Evolutionary conservation across 176 grass and related monocot species (phyloP).

Genomic region (Oropetium thomaeum): DNA sequence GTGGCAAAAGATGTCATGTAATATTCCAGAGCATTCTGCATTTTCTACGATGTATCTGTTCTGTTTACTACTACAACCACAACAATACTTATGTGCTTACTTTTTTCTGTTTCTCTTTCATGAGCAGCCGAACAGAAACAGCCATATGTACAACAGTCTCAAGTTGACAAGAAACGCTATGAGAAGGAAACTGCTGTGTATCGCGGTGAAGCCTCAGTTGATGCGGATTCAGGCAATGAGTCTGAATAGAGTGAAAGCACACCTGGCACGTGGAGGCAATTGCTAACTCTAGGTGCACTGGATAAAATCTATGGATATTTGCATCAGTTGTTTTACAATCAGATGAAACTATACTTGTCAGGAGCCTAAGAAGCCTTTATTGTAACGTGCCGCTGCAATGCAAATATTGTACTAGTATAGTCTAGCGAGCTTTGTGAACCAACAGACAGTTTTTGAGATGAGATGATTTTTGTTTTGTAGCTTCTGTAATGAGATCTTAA

Average conservation of each 20-base stretch:
- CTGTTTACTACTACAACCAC: background rate
- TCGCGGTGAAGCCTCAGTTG: slow-evolving; percentile 42
- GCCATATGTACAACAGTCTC: slow-evolving; percentile 60
- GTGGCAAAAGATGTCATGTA: slow-evolving; percentile 94
- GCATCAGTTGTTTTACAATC: background rate
- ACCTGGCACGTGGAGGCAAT: background rate
- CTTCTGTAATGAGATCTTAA: background rate
- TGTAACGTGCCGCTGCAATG: background rate
- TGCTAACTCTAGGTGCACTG: background rate
- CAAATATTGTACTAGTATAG: background rate
- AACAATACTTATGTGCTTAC: background rate
- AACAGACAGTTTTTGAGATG: background rate
- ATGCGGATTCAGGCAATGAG: slow-evolving; percentile 51
- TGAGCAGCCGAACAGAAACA: slow-evolving; percentile 74
- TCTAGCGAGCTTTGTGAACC: background rate
- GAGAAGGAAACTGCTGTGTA: slow-evolving; percentile 66
- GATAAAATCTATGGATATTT: background rate
- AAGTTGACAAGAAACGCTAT: slow-evolving; percentile 70
- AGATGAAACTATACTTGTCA: background rate
- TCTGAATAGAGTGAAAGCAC: slow-evolving; percentile 45
- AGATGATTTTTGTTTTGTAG: background rate
- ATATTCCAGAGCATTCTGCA: slow-evolving; percentile 28
- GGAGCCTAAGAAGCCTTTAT: background rate
- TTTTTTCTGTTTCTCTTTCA: background rate
- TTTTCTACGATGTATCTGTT: background rate